phyloP scores from a whole-genome alignment of 2,329 filamentous ascomycete species.

The Trichoderma koningiopsis region DNA sequence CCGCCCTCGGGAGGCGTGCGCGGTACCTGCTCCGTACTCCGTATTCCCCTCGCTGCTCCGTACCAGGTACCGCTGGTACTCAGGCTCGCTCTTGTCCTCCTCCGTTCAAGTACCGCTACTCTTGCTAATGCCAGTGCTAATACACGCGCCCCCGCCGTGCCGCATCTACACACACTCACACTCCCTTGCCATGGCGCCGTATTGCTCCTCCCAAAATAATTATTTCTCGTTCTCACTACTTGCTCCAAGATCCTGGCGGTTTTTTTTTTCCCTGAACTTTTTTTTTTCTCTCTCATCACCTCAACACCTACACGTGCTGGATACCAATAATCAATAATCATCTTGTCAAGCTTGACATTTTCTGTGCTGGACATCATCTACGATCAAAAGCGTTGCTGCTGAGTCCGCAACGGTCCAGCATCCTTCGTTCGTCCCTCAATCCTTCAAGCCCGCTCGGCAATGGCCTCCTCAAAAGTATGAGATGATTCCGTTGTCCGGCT shows the following conservation, averaged over 20 bases:
- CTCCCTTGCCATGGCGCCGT: constrained; percentile 27
- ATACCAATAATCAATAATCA: constrained; percentile 5
- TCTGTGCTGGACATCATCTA: constrained; percentile 9
- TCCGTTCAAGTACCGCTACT: neutral
- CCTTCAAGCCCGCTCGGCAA: constrained; percentile 46
- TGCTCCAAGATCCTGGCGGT: constrained; percentile 20
- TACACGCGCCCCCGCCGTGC: constrained; percentile 26
- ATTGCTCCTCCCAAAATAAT: constrained; percentile 30
- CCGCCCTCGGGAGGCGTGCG: neutral
- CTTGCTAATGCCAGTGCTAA: constrained; percentile 9
- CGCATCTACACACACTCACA: constrained; percentile 28
- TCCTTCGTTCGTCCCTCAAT: constrained; percentile 39
- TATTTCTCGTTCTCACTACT: constrained; percentile 26
- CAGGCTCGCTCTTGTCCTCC: neutral
- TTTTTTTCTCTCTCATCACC: constrained; percentile 13
- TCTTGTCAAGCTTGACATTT: constrained; percentile 3
- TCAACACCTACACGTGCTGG: constrained; percentile 28
- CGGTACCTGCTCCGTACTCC: constrained; percentile 12
- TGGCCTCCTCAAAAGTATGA: constrained; percentile 65
- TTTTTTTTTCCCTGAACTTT: constrained; percentile 19
- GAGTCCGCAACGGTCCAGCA: constrained; percentile 38
- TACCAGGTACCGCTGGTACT: constrained; percentile 7
- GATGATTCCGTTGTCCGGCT: constrained; percentile 30
- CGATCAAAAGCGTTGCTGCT: constrained; percentile 28
- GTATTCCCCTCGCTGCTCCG: constrained; percentile 1